Conservation (phyloP, 495 filamentous ascomycete species). For the Durotheca rogersii region DNA sequence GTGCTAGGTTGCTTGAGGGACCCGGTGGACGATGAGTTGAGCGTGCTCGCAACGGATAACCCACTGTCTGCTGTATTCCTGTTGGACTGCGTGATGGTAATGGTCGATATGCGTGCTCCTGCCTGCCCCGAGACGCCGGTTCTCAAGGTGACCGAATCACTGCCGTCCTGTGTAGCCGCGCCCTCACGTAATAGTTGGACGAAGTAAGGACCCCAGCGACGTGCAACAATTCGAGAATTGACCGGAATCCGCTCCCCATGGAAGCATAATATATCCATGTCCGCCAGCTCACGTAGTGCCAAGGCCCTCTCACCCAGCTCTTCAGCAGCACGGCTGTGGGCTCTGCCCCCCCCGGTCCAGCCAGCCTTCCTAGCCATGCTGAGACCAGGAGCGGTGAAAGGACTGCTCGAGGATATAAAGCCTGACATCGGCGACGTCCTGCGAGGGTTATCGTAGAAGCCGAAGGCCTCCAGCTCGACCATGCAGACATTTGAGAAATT, state of each 20-base stretch:
- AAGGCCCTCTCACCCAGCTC: conserved; percentile 83
- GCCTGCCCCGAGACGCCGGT: conserved; percentile 46
- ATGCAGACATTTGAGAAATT: conserved; percentile 96
- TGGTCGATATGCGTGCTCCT: conserved; percentile 67
- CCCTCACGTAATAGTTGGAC: conserved; percentile 84
- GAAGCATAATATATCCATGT: conserved; percentile 94
- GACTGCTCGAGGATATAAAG: conserved; percentile 77
- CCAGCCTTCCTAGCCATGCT: conserved; percentile 62
- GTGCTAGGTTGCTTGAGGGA: conserved; percentile 44
- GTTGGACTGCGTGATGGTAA: conserved; percentile 79
- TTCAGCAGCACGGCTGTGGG: conserved; percentile 66
- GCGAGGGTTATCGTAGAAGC: conserved; percentile 91
- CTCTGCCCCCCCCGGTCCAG: conserved; percentile 67
- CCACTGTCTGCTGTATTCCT: conserved; percentile 52
- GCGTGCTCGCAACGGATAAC: conserved; percentile 60
- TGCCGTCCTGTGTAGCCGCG: conserved; percentile 57
- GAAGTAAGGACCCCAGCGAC: conserved; percentile 94
- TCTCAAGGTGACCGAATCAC: conserved; percentile 48
- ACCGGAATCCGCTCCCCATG: conserved; percentile 89
- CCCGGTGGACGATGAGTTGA: conserved; percentile 50
- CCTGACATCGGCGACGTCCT: conserved; percentile 72
- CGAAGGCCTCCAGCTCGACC: conserved; percentile 95
- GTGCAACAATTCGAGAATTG: conserved; percentile 82
- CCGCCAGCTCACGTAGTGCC: conserved; percentile 77
- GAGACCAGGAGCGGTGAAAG: conserved; percentile 51